Evolutionary conservation across 352 stramenopile species (phyloP), one percentile per base, ranked within the genome.

Genomic region (Globisporangium nagaii): DNA sequence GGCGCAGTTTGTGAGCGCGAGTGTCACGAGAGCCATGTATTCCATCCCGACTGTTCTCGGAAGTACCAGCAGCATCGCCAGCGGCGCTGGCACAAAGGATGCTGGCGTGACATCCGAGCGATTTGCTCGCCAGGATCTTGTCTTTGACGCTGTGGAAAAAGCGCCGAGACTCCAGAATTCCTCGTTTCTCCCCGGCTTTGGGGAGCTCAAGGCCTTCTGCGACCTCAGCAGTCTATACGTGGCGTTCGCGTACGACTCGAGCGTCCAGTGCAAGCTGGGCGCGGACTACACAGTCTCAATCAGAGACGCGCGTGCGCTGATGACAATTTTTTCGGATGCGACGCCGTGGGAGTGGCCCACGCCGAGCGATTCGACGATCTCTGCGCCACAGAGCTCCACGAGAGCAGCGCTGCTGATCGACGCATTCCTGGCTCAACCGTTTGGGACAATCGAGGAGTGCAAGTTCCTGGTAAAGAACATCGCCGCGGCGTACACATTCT

Each of bases 351-450:
- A 31, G n/a, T 75, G 70, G 70, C 42, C 60, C 5, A 53, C 50
- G 5, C 24, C 24, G 17, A 62, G 5, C 25, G 56, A 35, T 2
- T 31, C 28, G 3, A 31, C 32, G 30, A 41, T 32, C n/a, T 64
- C 63, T 6, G 17, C 58, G 9, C 20, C 66, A 2, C 28, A 60
- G 6, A 49, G 6, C 4, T 63, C 66, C 5, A 68, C 63, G 17
- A 59, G 72, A 50, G 60, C 46, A 4, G 66, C 70, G 1, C 30
- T 88, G 35, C 12, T 88, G 25, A 53, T 86, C 31, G 69, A 88
- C 31, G 68, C 68, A 0, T 83, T 86, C 25, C 46, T 86, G 10
- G 68, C 58, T 1, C 74, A 84, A 37, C 77, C 77, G 8, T 83
- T 84, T 24, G 22, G 36, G 15, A 53, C 60, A 0, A 22, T n/a